Evolutionary conservation across 73 alveolate species (phyloP).

Genomic region (Tetrahymena borealis): DNA sequence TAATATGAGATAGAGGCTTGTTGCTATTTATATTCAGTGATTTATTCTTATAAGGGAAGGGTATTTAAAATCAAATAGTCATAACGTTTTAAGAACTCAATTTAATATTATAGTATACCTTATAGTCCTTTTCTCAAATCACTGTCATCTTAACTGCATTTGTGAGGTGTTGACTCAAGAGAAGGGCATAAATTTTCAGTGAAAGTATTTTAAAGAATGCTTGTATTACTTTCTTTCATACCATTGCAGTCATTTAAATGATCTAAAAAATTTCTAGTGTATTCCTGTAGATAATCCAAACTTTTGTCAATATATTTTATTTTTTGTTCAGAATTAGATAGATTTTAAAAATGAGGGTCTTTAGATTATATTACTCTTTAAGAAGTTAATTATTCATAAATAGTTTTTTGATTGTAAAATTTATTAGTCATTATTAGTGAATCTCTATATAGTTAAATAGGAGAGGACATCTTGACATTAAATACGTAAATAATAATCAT

Average conservation of each 20-base stretch:
- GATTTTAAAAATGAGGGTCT: not conserved
- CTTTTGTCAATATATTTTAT: not conserved
- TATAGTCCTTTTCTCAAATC: not conserved
- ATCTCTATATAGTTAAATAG: not conserved
- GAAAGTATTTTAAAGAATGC: not conserved
- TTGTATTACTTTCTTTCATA: not conserved
- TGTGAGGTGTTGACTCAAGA: not conserved
- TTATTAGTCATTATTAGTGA: not conserved
- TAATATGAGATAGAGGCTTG: not conserved
- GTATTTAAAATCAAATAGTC: not conserved
- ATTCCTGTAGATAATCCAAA: not conserved
- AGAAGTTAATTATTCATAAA: not conserved
- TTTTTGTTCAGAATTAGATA: not conserved
- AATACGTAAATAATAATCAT: not conserved
- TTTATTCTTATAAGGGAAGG: not conserved
- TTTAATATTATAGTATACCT: not conserved
- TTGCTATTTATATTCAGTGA: not conserved
- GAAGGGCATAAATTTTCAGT: not conserved
- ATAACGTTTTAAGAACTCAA: not conserved
- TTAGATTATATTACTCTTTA: not conserved
- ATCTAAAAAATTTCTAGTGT: not conserved
- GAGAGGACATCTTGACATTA: not conserved
- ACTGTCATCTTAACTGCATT: not conserved
- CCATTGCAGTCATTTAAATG: not conserved
- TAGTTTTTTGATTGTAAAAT: not conserved